Percentiles rank a stretch among this genome's conserved stretches.
Evolutionary conservation across 2,329 filamentous ascomycete species (phyloP).

Genomic region (Didymella arachidicola): DNA sequence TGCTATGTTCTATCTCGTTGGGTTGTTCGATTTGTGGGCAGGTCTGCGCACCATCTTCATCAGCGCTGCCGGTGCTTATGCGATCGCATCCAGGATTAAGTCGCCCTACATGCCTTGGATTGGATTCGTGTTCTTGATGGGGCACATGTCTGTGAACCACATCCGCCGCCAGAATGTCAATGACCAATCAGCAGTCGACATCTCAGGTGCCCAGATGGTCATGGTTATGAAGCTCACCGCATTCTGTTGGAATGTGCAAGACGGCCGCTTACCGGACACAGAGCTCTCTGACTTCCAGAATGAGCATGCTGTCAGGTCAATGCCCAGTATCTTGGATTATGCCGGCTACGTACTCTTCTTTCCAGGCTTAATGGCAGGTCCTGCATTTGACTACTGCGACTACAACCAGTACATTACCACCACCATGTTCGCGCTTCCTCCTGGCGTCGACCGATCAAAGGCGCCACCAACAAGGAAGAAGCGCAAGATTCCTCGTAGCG

Average conservation of each 20-base stretch:
- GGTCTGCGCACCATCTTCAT: conserved; percentile 81
- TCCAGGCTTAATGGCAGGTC: conserved; percentile 85
- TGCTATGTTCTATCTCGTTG: conserved; percentile 89
- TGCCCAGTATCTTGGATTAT: conserved; percentile 83
- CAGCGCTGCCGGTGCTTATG: conserved; percentile 80
- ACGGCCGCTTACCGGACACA: conserved; percentile 79
- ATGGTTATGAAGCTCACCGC: conserved; percentile 96
- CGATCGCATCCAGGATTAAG: conserved; percentile 81
- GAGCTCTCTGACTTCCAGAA: conserved; percentile 88
- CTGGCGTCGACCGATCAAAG: conserved; percentile 82
- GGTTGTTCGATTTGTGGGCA: conserved; percentile 90
- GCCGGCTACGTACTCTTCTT: conserved; percentile 94
- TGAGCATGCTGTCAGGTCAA: conserved; percentile 75
- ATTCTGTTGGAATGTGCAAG: conserved; percentile 98
- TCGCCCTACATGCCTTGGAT: conserved; percentile 98
- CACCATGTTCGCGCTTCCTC: conserved; percentile 88
- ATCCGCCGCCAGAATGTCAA: conserved; percentile 78
- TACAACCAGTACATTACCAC: conserved; percentile 93
- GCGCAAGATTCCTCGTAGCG: conserved; percentile 90
- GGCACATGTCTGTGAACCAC: conserved; percentile 91
- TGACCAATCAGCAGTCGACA: conserved; percentile 75
- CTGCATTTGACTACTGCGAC: conserved; percentile 93
- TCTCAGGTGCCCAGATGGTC: conserved; percentile 96
- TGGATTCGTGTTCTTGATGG: conserved; percentile 92
- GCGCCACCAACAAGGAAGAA: conserved; percentile 86